These are phyloP conservation scores for Diaporthe sp. DNA, from an alignment of 2,329 filamentous ascomycete species.

Conservation along the genomic window DNA sequence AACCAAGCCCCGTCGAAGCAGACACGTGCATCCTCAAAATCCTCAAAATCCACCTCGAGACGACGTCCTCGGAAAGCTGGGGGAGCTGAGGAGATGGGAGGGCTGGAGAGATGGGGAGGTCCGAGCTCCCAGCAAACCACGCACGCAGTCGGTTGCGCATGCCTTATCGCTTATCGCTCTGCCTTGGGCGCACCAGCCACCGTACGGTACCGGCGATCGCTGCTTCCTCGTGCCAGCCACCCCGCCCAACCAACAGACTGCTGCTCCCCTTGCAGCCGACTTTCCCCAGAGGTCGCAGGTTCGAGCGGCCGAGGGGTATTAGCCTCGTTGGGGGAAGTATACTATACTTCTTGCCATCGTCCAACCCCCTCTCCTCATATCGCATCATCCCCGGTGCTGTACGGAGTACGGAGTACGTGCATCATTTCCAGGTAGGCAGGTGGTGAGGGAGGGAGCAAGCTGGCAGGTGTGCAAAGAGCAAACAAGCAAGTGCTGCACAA, in stretches of 20 bases:
- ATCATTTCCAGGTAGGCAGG: slow-evolving; percentile 3
- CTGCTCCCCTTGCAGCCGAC: slow-evolving; percentile 11
- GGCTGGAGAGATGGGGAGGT: not conserved
- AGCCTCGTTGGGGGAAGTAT: not conserved
- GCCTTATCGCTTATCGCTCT: not conserved
- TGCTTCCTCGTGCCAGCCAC: slow-evolving; percentile 15
- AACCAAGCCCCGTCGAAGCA: not conserved
- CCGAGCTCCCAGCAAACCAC: slow-evolving; percentile 20
- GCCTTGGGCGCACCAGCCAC: not conserved
- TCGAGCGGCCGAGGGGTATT: not conserved
- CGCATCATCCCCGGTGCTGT: slow-evolving; percentile 2
- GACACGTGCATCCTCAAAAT: not conserved
- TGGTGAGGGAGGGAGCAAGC: not conserved
- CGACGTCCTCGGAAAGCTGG: not conserved
- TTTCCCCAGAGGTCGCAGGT: not conserved
- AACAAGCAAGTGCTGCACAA: slow-evolving; percentile 18
- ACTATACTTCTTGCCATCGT: not conserved
- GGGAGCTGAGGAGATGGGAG: not conserved
- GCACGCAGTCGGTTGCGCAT: too few relatives aligned
- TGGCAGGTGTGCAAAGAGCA: not conserved
- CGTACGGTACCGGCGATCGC: not conserved
- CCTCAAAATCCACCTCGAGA: not conserved
- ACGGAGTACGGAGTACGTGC: not conserved
- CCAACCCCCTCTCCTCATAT: not conserved
- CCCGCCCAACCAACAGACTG: not conserved